Evolutionary conservation across 2,329 filamentous ascomycete genomes (phyloP).

Genomic region (Colletotrichum neosansevieriae): DNA sequence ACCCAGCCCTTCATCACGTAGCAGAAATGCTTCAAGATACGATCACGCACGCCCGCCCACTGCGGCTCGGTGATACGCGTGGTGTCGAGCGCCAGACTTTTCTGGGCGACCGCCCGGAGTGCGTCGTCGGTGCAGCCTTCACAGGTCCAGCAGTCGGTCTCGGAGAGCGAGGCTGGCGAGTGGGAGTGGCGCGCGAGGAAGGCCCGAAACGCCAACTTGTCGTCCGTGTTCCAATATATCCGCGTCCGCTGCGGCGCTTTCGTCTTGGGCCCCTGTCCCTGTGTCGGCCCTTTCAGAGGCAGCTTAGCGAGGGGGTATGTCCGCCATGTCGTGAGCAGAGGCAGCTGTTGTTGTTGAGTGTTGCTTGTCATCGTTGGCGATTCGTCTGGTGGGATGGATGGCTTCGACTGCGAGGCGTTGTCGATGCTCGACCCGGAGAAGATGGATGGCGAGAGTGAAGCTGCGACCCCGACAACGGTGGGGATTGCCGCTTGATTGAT

Average conservation of each 20-base stretch:
- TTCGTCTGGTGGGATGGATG: background rate
- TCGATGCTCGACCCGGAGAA: background rate
- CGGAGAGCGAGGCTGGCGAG: slow-evolving; percentile 4
- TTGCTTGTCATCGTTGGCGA: background rate
- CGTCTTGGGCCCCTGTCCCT: background rate
- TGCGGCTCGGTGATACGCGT: slow-evolving; percentile 1
- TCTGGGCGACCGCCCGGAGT: background rate
- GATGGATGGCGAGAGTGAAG: background rate
- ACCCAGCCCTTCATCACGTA: slow-evolving; percentile 7
- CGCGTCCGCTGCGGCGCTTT: background rate
- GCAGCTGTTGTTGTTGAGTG: background rate
- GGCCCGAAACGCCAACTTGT: background rate
- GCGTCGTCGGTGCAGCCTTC: background rate
- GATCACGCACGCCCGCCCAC: slow-evolving; percentile 1
- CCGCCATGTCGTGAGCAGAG: slow-evolving; percentile 2
- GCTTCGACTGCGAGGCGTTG: background rate
- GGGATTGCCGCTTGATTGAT: background rate
- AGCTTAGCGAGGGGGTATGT: background rate
- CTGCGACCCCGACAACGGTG: background rate
- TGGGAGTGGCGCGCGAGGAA: slow-evolving; percentile 15
- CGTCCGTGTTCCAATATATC: background rate
- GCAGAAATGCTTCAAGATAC: slow-evolving; percentile 3
- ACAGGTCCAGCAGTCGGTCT: background rate
- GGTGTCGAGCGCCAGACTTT: background rate
- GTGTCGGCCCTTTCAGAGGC: background rate